Base-by-base conservation (phyloP, 2,329 filamentous ascomycete species). In the Phyllosticta citrichinensis region DNA sequence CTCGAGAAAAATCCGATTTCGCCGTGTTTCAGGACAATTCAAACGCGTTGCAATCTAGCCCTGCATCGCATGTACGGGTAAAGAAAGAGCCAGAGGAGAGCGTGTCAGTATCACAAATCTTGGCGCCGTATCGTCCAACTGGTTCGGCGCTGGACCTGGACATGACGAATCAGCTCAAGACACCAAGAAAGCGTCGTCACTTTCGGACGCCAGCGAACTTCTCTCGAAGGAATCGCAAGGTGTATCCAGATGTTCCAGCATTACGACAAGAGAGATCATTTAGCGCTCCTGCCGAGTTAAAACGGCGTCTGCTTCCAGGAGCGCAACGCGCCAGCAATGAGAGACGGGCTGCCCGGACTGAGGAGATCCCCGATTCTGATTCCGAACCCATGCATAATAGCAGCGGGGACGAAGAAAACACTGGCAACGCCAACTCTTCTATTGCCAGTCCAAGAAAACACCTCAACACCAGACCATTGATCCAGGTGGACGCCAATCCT, bases 91-190 rank as follows among this genome's bases (percentile, higher is more conserved):
- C 66, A 9, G 63, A 58, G 56, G 74, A 73, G 56, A 77, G 74
- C 9, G 64, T 65, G 3, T 14, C 14, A 47, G 40, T 47, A 17
- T 47, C 40, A 17, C 40, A 47, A n/a, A 47, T 47, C 17, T n/a
- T 47, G 17, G 40, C 40, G 14, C 6, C 40, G n/a, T n/a, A 47
- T n/a, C n/a, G 17, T 8, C 40, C 17, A 4, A 47, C 40, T 8
- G 40, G 40, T n/a, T n/a, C 17, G 40, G 12, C 75, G 1, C 73
- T 79, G 33, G 77, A 80, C 65, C 69, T 80, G 2, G 77, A 80
- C 62, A 71, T 71, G 17, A 62, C 67, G 2, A 65, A 66, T 14
- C 64, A 63, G 25, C 63, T 71, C 12, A 64, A 70, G 14, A 76
- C 74, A 5, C 73, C 75, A 11, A 65, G 66, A 22, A 69, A 66